These are phyloP conservation scores for Hyphopichia buzzinii DNA, from an alignment of 1,139 yeast genomes.

Conservation along the genomic window DNA sequence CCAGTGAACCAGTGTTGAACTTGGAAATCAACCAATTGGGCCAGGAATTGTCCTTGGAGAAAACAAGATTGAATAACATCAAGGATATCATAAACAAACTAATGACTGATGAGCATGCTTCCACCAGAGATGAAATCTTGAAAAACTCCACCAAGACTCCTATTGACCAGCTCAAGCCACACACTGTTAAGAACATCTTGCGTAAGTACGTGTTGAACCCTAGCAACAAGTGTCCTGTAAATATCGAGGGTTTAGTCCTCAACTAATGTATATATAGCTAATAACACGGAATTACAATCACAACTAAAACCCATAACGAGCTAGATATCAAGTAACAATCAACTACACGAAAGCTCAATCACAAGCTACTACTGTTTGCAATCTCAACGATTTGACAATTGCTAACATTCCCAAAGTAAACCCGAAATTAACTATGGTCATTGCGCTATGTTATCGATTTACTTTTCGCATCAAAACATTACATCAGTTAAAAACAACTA, in stretches of 20 bases:
- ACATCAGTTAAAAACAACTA: no score
- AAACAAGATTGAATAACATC: slow-evolving; percentile 30
- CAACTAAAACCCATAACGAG: no score
- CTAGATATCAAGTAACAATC: no score
- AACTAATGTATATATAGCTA: slow-evolving; percentile 2
- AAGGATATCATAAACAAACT: slow-evolving; percentile 32
- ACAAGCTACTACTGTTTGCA: no score
- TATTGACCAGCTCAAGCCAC: slow-evolving; percentile 21
- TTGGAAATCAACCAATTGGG: slow-evolving; percentile 27
- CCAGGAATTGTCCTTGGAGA: slow-evolving; percentile 21
- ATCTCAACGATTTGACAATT: no score
- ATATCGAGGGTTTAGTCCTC: slow-evolving; percentile 7
- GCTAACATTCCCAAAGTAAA: no score
- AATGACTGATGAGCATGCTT: slow-evolving; percentile 27
- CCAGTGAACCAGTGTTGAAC: slow-evolving; percentile 37
- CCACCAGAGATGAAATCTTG: slow-evolving; percentile 27
- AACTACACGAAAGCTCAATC: no score
- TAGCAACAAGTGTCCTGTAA: slow-evolving; percentile 36
- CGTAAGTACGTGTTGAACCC: slow-evolving; percentile 41
- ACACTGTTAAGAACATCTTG: slow-evolving; percentile 38
- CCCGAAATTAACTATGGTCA: no score
- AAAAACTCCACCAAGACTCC: slow-evolving; percentile 22
- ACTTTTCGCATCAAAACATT: no score
- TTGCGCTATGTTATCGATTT: no score
- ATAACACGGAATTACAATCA: no score